Evolutionary conservation across 2,329 filamentous ascomycete genomes (phyloP), one percentile per base, ranked within the genome.

Genomic region (Raffaelea arxii): DNA sequence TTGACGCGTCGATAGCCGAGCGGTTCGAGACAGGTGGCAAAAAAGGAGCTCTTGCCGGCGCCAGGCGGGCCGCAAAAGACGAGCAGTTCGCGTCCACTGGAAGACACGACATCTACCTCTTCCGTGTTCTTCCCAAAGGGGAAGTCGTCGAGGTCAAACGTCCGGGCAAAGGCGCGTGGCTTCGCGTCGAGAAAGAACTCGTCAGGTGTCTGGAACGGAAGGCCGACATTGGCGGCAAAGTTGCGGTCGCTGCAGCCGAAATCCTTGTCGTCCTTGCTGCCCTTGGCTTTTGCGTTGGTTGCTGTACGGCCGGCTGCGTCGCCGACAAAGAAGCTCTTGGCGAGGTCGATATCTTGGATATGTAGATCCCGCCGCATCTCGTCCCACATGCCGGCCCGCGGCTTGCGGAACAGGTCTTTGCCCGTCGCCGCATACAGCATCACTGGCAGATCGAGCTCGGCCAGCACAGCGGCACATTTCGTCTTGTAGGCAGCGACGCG

Each of bases 1-100:
- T 97, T 98, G 25, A 96, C 78, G 41, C 92, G 78, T 59, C 80
- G 77, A 60, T 94, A 97, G 4, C 82, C 85, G 24, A 92, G 65
- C 22, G 85, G 84, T 59, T 89, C 73, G 30, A 97, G 68, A 53
- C 85, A 69, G 51, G 75, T 80, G 79, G 83, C 87, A 65, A 84
- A 96, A 58, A 92, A 95, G 0, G 88, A 91, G 35, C 87, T 94
- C 65, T 98, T 97, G 18, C 92, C 92, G 3, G 88, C 80, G 1
- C 86, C 90, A 0, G 92, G 92, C 41, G 86, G 87, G 2, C 92
- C 92, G 58, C 86, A 91, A 61, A 94, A 87, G 7, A 97, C 64
- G 22, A 97, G 77, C 14, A 97, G 69, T 46, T 96, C 90, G 78
- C 44, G 71, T 75, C 65, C 82, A 87, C 41, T 74, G 69, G 53